A percentile compares a stretch with the other conserved stretches of the same genome.
Evolutionary conservation across 805 yeast species (phyloP).

Genomic region (Ogataea sp.): DNA sequence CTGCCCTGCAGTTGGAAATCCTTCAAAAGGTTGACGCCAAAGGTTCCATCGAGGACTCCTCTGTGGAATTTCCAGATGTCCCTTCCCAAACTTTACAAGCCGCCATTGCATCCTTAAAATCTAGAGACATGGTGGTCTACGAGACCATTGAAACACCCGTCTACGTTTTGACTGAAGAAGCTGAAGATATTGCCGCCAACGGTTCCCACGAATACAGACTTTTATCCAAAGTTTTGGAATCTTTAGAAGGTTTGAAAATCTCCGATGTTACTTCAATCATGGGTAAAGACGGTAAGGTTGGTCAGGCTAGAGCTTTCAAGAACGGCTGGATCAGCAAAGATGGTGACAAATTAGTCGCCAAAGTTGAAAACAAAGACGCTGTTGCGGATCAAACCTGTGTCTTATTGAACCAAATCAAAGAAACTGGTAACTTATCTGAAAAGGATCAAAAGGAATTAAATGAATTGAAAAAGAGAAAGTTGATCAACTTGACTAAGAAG

Average conservation of each 20-base stretch:
- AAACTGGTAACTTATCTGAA: constrained; percentile 48
- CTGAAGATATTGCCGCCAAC: constrained; percentile 60
- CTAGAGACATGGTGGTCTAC: constrained; percentile 74
- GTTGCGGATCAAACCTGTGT: constrained; percentile 64
- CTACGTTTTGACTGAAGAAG: constrained; percentile 77
- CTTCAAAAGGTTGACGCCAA: constrained; percentile 57
- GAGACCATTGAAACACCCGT: constrained; percentile 64
- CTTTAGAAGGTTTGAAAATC: constrained; percentile 75
- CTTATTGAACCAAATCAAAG: constrained; percentile 49
- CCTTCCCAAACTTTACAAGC: constrained; percentile 64
- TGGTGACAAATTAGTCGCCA: constrained; percentile 68
- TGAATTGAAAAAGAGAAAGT: constrained; percentile 93
- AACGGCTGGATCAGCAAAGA: constrained; percentile 93
- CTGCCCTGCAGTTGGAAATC: constrained; percentile 56
- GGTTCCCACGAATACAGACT: constrained; percentile 92
- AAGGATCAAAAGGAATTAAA: constrained; percentile 48
- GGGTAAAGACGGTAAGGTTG: constrained; percentile 82
- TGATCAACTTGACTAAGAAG: constrained; percentile 60
- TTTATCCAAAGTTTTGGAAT: constrained; percentile 61
- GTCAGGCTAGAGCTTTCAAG: constrained; percentile 96
- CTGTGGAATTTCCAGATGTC: constrained; percentile 54
- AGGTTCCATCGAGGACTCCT: constrained; percentile 63
- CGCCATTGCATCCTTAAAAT: constrained; percentile 80
- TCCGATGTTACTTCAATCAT: constrained; percentile 63
- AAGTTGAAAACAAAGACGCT: constrained; percentile 35